A percentile compares a stretch with the other conserved stretches of the same genome.
Evolutionary conservation across 805 yeast species (phyloP).

Genomic region (Saturnispora gosingensis): DNA sequence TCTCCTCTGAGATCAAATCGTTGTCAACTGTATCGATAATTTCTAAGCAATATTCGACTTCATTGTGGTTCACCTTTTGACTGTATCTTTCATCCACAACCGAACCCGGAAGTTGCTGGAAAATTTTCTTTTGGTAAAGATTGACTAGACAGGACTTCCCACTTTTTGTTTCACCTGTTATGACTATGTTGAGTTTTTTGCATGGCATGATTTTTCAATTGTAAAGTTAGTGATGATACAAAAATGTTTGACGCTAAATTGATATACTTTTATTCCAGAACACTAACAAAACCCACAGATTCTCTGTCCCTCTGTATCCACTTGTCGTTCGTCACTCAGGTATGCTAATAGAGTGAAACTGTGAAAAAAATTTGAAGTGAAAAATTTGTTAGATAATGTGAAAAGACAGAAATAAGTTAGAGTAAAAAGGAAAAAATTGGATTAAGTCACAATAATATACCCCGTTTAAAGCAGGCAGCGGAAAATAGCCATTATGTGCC

Average conservation of each 20-base stretch:
- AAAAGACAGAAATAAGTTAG: background rate
- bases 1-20: conserved; percentile 35
- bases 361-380: background rate
- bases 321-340: too few species aligned
- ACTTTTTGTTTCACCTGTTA: conserved; percentile 24
- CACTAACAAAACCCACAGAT: too few species aligned
- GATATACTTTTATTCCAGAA: too few species aligned
- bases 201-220: background rate
- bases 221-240: background rate
- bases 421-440: background rate
- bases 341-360: too few species aligned
- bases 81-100: conserved; percentile 24
- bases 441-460: background rate
- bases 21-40: conserved; percentile 86
- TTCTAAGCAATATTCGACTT: conserved; percentile 32
- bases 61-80: conserved; percentile 25
- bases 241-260: background rate
- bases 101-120: conserved; percentile 18
- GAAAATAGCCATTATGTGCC: background rate
- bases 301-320: too few species aligned
- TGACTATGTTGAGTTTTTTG: conserved; percentile 19
- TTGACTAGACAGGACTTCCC: conserved; percentile 27
- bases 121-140: conserved; percentile 18
- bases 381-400: background rate
- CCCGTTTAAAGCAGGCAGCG: background rate